Conservation (phyloP, 805 yeast genomes). For the Candida taoyuanica region DNA sequence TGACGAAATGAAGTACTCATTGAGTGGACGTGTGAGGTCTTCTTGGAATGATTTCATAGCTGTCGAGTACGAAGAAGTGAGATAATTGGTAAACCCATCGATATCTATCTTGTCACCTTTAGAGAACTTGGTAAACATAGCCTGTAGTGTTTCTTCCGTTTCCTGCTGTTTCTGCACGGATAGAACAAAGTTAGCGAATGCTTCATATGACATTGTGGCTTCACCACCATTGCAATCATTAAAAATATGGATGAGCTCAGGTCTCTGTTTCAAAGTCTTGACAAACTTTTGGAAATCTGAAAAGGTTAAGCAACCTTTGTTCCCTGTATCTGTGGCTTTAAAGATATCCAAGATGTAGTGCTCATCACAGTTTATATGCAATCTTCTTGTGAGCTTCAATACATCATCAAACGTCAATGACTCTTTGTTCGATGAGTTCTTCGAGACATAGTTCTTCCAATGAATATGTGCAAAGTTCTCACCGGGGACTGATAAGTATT, state of each 20-base stretch:
- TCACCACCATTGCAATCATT: conserved; percentile 25
- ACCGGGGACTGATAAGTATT: conserved; percentile 58
- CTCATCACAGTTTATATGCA: conserved; percentile 70
- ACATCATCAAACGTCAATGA: conserved; percentile 62
- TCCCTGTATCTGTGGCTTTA: conserved; percentile 44
- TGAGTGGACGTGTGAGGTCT: conserved; percentile 61
- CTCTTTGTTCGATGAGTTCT: conserved; percentile 32
- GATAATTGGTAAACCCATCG: conserved; percentile 25
- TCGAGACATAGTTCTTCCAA: conserved; percentile 49
- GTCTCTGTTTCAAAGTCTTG: conserved; percentile 54
- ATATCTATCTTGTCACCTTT: conserved; percentile 8
- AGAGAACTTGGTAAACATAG: conserved; percentile 35
- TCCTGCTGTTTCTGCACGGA: conserved; percentile 44
- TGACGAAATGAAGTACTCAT: conserved; percentile 84
- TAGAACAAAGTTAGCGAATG: conserved; percentile 41
- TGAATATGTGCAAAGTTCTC: conserved; percentile 59
- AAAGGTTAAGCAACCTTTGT: conserved; percentile 54
- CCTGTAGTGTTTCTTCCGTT: conserved; percentile 27
- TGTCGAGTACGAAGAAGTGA: conserved; percentile 27
- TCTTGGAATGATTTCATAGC: conserved; percentile 20
- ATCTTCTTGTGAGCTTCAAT: conserved; percentile 53
- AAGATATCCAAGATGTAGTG: conserved; percentile 47
- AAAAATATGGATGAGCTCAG: conserved; percentile 57
- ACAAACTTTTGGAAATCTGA: conserved; percentile 76
- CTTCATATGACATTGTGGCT: conserved; percentile 25